phyloP scores from a whole-genome alignment of 345 rosid genomes.

The Eucalyptus regnans region DNA sequence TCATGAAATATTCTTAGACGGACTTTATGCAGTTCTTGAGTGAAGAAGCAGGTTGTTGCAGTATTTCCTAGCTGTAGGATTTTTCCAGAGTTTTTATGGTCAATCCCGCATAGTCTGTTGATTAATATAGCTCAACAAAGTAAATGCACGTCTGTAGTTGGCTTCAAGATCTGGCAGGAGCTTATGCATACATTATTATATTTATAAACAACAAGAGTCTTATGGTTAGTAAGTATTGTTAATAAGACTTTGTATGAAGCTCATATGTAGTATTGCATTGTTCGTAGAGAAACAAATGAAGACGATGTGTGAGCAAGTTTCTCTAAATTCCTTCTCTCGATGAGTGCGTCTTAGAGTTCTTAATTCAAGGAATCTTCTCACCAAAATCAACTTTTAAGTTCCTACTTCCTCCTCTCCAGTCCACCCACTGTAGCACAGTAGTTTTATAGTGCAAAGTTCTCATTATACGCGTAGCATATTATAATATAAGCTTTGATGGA shows the following conservation, averaged over 20 bases:
- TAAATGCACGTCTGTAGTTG: too few relatives aligned
- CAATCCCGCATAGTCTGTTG: neutral
- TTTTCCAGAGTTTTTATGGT: too few relatives aligned
- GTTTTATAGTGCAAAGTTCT: neutral
- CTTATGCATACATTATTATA: neutral
- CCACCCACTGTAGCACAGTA: neutral
- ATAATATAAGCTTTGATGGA: neutral
- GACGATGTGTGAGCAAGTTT: neutral
- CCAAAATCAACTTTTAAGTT: neutral
- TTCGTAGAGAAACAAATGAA: neutral
- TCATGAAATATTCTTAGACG: neutral
- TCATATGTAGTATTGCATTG: neutral
- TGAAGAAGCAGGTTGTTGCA: neutral
- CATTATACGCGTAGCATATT: neutral
- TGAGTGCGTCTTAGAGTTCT: neutral
- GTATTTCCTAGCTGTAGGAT: neutral
- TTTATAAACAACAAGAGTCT: neutral
- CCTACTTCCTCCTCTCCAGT: neutral
- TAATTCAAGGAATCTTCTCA: neutral
- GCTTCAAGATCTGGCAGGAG: neutral
- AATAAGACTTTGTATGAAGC: slow-evolving; percentile 18
- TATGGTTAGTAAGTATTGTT: neutral
- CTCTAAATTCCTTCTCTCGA: neutral
- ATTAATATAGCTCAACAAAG: neutral
- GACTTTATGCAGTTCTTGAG: neutral